Evolutionary conservation across 768 basidiomycete species (phyloP), one percentile per base, ranked within the genome.

Genomic region (Rickenella mellea): DNA sequence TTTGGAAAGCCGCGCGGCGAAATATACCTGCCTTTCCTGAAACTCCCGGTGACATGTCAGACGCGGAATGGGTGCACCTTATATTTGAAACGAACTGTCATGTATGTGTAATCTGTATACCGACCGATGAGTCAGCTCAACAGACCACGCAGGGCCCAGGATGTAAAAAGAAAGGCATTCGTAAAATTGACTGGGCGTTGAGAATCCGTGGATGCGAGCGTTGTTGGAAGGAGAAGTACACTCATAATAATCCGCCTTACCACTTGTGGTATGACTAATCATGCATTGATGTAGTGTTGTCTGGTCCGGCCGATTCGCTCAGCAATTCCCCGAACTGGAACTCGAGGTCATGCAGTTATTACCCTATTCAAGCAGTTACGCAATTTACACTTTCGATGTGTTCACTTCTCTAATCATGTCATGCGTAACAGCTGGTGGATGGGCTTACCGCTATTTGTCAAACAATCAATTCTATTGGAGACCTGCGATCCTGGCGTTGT

Each of bases 401-500:
- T 19, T 44, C 11, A 31, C 19, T 24, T 41, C 46, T 2, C 46
- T n/a, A 19, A 27, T 12, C 12, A 20, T 20, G n/a, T 20, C n/a
- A n/a, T n/a, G n/a, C n/a, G n/a, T n/a, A n/a, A n/a, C n/a, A 65
- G 63, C 56, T 24, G 55, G 58, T 20, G 59, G 56, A 9, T 56
- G 58, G 55, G 24, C 55, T 3, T 54, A 58, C 44, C 55, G 56
- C 1, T 45, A 55, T 36, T 33, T 48, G 5, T 55, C 54, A 8
- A 41, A 21, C 2, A 63, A 58, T 39, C 52, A 53, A 29, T 66
- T 54, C 36, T 66, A 58, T 45, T 66, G 63, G 65, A 50, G 48
- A 15, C 22, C 31, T 3, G 66, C 66, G 37, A 52, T 68, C 15
- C 35, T 50, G 6, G 32, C 48, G 2, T 55, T 64, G 42, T 46